Conservation (phyloP, 441 rosid species). For the Euphorbia schlechtendalii region DNA sequence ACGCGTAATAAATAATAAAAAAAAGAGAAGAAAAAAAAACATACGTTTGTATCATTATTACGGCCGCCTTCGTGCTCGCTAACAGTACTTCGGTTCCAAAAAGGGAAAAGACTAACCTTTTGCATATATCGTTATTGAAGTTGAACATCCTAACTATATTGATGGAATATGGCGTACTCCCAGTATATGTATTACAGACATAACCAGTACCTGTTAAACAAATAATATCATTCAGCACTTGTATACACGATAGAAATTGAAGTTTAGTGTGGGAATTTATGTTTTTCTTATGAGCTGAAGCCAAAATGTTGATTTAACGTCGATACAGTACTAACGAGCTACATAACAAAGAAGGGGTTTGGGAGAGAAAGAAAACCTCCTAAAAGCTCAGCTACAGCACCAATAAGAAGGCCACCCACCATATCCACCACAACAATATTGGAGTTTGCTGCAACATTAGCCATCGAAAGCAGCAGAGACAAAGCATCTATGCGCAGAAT, state of each 20-base stretch:
- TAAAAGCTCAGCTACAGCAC: slow-evolving; percentile 87
- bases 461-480: slow-evolving; percentile 77
- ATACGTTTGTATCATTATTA: slow-evolving; percentile 35
- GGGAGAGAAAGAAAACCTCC: slow-evolving; percentile 46
- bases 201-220: slow-evolving; percentile 57
- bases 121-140: slow-evolving; percentile 53
- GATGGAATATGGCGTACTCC: slow-evolving; percentile 44
- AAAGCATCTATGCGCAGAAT: slow-evolving; percentile 70
- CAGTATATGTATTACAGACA: slow-evolving; percentile 61
- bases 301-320: slow-evolving; percentile 6
- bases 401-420: slow-evolving; percentile 90
- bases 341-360: neutral
- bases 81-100: too few species aligned
- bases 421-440: slow-evolving; percentile 79
- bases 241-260: neutral
- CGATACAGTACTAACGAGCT: neutral
- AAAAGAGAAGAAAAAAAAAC: slow-evolving; percentile 15
- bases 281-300: neutral
- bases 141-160: slow-evolving; percentile 88
- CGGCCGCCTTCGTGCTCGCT: slow-evolving; percentile 25
- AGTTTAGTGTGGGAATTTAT: too few species aligned
- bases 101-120: slow-evolving; percentile 43
- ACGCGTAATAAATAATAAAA: neutral
- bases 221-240: slow-evolving; percentile 14
- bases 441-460: slow-evolving; percentile 61